Evolutionary conservation across 1,139 yeast species (phyloP), one percentile per base, ranked within the genome.

Genomic region (Taphrina communis): DNA sequence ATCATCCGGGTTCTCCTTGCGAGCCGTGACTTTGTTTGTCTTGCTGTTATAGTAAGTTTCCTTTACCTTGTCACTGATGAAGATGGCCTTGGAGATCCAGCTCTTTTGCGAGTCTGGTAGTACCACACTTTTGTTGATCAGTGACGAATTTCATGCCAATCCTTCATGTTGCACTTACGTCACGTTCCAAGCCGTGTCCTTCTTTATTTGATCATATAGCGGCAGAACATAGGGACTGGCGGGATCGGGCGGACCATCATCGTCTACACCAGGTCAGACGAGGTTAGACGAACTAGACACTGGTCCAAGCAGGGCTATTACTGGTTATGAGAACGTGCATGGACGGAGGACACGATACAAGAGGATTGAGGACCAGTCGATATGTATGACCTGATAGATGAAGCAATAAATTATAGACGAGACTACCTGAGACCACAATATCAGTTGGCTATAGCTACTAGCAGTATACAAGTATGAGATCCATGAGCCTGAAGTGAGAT

Each of bases 61-160:
- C 1, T 86, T 81, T 65, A 93, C 82, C 52, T 87, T 85, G 74
- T 87, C 85, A 25, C 96, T 97, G 2, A 97, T 96, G 76, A 93
- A 87, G 79, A 93, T 97, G 12, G 99, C 98, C 78, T 94, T 94
- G 51, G 97, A 97, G 70, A 92, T 93, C 99, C 99, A 94, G 11
- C 97, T 53, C 62, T 62, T 35, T 51, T 61, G 57, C 19, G 59
- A 51, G 75, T 70, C 77, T 38, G 65, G 70, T 21, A 60, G 35
- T 48, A 56, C 70, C n/a, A 55, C 69, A 35, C 55, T 55, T 25
- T 25, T 25, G 11, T 35, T 11, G 42, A 41, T 35, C 48, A 44
- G n/a, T 44, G 19, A 14, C 11, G 42, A 39, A 3, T 39, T 19
- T 6, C 19, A 2, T n/a, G 12, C 48, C 2, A 19, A n/a, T 44